These are phyloP conservation scores for Heliamphora pulchella DNA, from an alignment of 179 eudicot species.

Conservation along the genomic window DNA sequence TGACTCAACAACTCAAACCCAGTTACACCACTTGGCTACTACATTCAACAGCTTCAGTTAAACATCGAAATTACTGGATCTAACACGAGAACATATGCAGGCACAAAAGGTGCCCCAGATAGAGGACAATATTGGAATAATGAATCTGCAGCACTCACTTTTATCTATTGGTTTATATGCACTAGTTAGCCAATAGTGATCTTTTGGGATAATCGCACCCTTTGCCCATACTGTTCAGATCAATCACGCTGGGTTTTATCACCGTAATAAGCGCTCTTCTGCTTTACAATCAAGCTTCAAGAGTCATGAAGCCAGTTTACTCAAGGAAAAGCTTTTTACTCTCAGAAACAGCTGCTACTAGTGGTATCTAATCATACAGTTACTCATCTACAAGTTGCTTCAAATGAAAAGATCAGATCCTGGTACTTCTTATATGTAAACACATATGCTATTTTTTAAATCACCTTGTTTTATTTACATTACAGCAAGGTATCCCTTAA, in stretches of 20 bases:
- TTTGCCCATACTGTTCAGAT: neutral
- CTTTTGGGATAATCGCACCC: neutral
- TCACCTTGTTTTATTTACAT: neutral
- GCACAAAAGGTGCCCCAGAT: neutral
- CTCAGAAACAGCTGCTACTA: neutral
- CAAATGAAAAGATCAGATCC: neutral
- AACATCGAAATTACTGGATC: neutral
- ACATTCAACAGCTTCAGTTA: neutral
- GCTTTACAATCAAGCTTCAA: neutral
- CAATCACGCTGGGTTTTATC: neutral
- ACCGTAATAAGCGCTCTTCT: neutral
- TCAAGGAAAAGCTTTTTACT: neutral
- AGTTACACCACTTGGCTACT: neutral
- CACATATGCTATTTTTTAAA: neutral
- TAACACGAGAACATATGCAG: neutral
- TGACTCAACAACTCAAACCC: neutral
- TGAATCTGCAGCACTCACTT: neutral
- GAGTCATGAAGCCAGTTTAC: neutral
- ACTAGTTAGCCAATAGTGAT: neutral
- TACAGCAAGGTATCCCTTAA: neutral
- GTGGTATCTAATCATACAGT: neutral
- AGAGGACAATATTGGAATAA: neutral
- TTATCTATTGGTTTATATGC: neutral
- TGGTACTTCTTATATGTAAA: neutral
- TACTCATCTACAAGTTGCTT: neutral